These are phyloP conservation scores for Colletotrichum limetticola DNA, from an alignment of 2,329 filamentous ascomycete species.

Conservation along the genomic window DNA sequence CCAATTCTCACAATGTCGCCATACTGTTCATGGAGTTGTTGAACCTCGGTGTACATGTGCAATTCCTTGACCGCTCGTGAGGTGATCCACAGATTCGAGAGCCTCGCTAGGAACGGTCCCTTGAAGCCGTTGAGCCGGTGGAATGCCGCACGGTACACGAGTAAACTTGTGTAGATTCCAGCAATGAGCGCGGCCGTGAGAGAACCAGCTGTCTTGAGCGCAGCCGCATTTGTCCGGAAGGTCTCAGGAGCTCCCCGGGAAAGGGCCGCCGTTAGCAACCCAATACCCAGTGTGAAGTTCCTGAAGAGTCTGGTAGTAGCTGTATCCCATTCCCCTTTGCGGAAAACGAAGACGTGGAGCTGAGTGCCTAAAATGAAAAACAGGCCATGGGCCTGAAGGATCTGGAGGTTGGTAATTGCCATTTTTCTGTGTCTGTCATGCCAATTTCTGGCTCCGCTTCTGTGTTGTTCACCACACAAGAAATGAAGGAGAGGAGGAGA, in stretches of 20 bases:
- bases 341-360: constrained; percentile 38
- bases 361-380: constrained; percentile 27
- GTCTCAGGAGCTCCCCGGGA: background rate
- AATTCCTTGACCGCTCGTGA: constrained; percentile 36
- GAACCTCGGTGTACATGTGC: constrained; percentile 40
- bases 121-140: constrained; percentile 42
- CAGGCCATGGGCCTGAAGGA: background rate
- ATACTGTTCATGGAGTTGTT: constrained; percentile 41
- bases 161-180: constrained; percentile 37
- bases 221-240: background rate
- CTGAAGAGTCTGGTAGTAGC: constrained; percentile 31
- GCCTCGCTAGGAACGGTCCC: constrained; percentile 40
- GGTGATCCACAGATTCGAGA: constrained; percentile 40
- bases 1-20: constrained; percentile 45
- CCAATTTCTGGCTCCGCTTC: background rate
- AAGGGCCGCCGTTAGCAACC: constrained; percentile 19
- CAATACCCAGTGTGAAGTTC: constrained; percentile 9
- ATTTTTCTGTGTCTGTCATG: background rate
- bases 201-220: constrained; percentile 2
- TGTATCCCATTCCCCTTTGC: constrained; percentile 42
- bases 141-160: constrained; percentile 38
- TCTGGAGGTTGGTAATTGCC: background rate
- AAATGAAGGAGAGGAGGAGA: background rate
- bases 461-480: background rate
- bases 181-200: constrained; percentile 12